A percentile compares a stretch with the other conserved stretches of the same genome.
Evolutionary conservation across 768 basidiomycete species (phyloP).

Genomic region (Roridomyces roridus): DNA sequence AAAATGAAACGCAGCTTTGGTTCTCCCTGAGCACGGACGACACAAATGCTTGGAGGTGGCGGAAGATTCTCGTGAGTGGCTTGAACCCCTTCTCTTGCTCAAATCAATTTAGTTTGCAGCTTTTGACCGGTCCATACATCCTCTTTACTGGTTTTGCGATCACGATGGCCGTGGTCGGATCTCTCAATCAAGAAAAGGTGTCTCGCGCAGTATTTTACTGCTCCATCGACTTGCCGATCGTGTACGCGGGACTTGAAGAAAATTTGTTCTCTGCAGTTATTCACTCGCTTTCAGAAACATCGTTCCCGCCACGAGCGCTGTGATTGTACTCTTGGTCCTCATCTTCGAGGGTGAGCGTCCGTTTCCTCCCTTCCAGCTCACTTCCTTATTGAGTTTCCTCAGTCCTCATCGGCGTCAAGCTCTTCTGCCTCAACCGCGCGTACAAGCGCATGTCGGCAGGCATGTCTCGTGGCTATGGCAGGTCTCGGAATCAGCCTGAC

Average conservation of each 20-base stretch:
- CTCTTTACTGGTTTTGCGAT: not conserved
- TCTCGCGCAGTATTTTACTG: conserved; percentile 13
- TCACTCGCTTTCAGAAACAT: not conserved
- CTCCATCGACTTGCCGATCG: conserved; percentile 2
- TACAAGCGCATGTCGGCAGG: conserved; percentile 1
- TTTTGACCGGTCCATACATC: conserved; percentile 4
- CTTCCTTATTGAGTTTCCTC: not conserved
- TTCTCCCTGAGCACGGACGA: not conserved
- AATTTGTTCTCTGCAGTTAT: not conserved
- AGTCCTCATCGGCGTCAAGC: conserved; percentile 13
- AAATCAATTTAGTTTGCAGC: too few species aligned
- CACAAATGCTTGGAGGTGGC: too few species aligned
- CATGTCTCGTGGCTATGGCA: too few species aligned
- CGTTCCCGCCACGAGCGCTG: not conserved
- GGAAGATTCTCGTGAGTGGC: too few species aligned
- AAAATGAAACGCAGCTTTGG: conserved; percentile 3
- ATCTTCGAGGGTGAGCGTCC: not conserved
- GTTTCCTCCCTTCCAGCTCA: not conserved
- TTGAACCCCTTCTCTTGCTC: too few species aligned
- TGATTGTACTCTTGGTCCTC: not conserved
- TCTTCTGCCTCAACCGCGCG: not conserved
- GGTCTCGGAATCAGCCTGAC: too few species aligned
- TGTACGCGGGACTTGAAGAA: not conserved
- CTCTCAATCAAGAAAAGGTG: not conserved
- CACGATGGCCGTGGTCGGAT: not conserved